Percentiles rank a stretch among this genome's conserved stretches.
Conservation (phyloP, 805 yeast genomes). For the Isabelozyma heimii region DNA sequence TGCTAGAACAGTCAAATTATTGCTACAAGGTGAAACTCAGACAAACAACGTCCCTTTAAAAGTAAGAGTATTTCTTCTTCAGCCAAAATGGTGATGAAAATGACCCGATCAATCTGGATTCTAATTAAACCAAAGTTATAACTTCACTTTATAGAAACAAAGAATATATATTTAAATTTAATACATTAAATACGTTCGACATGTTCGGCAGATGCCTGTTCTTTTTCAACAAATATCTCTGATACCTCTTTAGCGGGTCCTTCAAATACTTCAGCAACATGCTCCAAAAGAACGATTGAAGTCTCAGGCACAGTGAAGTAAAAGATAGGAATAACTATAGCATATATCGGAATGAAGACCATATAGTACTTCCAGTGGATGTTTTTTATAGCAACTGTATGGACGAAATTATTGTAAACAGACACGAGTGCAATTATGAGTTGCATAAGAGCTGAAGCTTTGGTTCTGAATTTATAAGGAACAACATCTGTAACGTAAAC, state of each 20-base stretch:
- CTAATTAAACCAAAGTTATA: no score
- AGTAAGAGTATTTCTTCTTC: no score
- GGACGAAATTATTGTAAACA: conserved; percentile 13
- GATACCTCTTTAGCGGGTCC: conserved; percentile 6
- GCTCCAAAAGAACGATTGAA: conserved; percentile 33
- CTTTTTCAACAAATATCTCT: no score
- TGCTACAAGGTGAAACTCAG: no score
- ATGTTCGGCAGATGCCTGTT: no score
- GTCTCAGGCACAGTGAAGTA: conserved; percentile 27
- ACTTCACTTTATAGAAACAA: no score
- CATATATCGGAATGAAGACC: conserved; percentile 26
- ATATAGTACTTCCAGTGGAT: conserved; percentile 34
- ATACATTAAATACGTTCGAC: background rate
- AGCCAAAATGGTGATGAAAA: no score
- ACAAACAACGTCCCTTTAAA: no score
- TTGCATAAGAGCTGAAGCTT: conserved; percentile 24
- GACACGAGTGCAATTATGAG: conserved; percentile 10
- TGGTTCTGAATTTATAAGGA: conserved; percentile 31
- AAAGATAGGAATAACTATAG: conserved; percentile 18
- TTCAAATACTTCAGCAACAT: conserved; percentile 29
- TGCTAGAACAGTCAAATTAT: no score
- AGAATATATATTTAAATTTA: no score
- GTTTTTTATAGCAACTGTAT: conserved; percentile 27
- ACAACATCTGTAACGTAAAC: conserved; percentile 22
- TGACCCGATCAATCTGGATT: no score